A percentile compares a stretch with the other conserved stretches of the same genome.
Evolutionary conservation across 2,329 filamentous ascomycete genomes (phyloP).

Genomic region (Cadophora sp.): DNA sequence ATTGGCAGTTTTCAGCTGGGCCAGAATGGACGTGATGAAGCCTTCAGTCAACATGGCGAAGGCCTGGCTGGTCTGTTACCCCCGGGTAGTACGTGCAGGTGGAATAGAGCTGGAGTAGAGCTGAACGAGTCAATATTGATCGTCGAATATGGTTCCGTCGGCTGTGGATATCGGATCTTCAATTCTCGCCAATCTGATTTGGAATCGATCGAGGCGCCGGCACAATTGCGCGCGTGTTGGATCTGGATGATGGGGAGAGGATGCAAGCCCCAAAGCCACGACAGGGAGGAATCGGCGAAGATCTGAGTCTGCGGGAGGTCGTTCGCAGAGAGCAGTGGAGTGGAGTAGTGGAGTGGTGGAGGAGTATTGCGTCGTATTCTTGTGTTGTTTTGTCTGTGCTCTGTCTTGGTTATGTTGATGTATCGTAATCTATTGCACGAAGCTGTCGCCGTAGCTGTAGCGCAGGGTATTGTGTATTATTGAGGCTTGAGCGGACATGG

Average conservation of each 20-base stretch:
- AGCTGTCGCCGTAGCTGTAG: neutral
- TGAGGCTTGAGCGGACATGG: neutral
- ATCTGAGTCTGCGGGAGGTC: neutral
- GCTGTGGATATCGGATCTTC: neutral
- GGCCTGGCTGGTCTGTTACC: neutral
- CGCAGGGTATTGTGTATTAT: neutral
- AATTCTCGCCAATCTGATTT: neutral
- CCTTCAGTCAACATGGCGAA: slow-evolving; percentile 63
- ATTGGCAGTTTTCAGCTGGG: slow-evolving; percentile 64
- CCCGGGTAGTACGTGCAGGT: neutral
- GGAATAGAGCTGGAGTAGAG: neutral
- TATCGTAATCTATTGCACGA: neutral
- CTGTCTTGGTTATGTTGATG: neutral
- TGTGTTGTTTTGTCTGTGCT: neutral
- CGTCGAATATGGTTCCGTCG: neutral
- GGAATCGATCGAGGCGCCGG: slow-evolving; percentile 4
- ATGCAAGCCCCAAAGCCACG: neutral
- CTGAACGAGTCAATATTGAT: neutral
- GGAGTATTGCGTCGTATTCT: neutral
- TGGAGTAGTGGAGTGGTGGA: neutral
- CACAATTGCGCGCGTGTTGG: neutral
- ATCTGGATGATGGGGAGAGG: neutral
- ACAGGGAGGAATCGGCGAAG: slow-evolving; percentile 6
- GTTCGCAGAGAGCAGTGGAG: neutral
- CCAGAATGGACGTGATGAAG: slow-evolving; percentile 64